These are phyloP conservation scores for Clathrus columnatus DNA, from an alignment of 768 basidiomycete genomes.

Conservation along the genomic window DNA sequence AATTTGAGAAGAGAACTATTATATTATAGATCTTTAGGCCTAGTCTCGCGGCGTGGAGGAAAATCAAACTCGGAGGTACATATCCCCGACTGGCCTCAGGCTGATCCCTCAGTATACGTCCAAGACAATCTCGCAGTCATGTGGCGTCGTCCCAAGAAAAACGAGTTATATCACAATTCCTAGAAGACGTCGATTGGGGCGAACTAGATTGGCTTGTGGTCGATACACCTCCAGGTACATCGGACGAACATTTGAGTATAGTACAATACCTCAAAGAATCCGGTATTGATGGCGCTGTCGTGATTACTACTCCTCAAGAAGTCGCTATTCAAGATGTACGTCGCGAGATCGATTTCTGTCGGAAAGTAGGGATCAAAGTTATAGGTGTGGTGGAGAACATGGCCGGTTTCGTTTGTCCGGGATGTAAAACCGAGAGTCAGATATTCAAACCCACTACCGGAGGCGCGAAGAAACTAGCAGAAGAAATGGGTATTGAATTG, in stretches of 20 bases:
- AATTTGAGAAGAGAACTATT: too few species aligned
- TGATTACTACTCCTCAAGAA: constrained; percentile 97
- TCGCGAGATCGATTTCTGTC: constrained; percentile 95
- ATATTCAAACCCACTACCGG: constrained; percentile 95
- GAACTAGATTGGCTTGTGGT: constrained; percentile 89
- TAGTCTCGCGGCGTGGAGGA: too few species aligned
- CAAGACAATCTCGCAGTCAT: constrained; percentile 93
- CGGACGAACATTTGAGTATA: constrained; percentile 93
- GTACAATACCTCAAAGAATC: constrained; percentile 94
- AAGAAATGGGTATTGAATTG: constrained; percentile 78
- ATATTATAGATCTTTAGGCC: too few species aligned
- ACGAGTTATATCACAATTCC: constrained; percentile 97
- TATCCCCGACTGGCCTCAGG: too few species aligned
- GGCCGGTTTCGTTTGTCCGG: constrained; percentile 96
- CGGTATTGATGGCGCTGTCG: constrained; percentile 91
- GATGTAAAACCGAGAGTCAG: constrained; percentile 80
- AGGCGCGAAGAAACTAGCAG: constrained; percentile 76
- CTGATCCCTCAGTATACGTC: constrained; percentile 96
- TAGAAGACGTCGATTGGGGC: constrained; percentile 99
- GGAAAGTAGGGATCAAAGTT: constrained; percentile 86
- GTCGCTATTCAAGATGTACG: constrained; percentile 95
- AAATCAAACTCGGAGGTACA: too few species aligned
- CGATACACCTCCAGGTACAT: constrained; percentile 97
- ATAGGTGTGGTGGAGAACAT: constrained; percentile 97
- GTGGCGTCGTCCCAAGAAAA: constrained; percentile 99